phyloP scores from a whole-genome alignment of 495 filamentous ascomycete genomes.

The Durotheca rogersii region DNA sequence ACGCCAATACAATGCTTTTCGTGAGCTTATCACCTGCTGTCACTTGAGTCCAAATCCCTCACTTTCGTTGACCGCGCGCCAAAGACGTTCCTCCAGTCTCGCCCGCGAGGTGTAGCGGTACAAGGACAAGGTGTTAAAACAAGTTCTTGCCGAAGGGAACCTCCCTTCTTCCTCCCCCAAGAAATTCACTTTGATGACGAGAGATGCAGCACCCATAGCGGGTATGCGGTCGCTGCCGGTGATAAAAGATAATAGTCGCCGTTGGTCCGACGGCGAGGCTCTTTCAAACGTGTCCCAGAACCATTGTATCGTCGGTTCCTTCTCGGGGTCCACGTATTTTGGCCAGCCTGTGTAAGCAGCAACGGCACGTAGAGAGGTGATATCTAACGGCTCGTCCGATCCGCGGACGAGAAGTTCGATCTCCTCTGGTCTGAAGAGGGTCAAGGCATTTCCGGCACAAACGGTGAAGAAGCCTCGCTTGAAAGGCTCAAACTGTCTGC shows the following conservation, averaged over 20 bases:
- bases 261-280: conserved; percentile 65
- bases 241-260: conserved; percentile 80
- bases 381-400: conserved; percentile 81
- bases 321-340: conserved; percentile 36
- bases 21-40: not conserved
- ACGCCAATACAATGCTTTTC: conserved; percentile 22
- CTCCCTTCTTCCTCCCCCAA: conserved; percentile 71
- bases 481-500: conserved; percentile 90
- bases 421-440: conserved; percentile 90
- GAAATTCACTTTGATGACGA: conserved; percentile 73
- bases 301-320: conserved; percentile 72
- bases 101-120: conserved; percentile 67
- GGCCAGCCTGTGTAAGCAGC: conserved; percentile 83
- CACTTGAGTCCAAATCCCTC: conserved; percentile 94
- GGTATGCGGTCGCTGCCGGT: conserved; percentile 94
- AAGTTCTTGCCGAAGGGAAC: conserved; percentile 86
- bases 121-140: conserved; percentile 82
- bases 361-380: conserved; percentile 71
- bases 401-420: conserved; percentile 88
- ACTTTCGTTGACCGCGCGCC: conserved; percentile 84
- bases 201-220: conserved; percentile 82
- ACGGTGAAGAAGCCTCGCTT: conserved; percentile 94
- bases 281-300: conserved; percentile 83
- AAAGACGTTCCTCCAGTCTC: conserved; percentile 71
- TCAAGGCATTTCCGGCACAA: conserved; percentile 85